Evolutionary conservation across 768 basidiomycete species (phyloP).

Genomic region (Piloderma croceum): DNA sequence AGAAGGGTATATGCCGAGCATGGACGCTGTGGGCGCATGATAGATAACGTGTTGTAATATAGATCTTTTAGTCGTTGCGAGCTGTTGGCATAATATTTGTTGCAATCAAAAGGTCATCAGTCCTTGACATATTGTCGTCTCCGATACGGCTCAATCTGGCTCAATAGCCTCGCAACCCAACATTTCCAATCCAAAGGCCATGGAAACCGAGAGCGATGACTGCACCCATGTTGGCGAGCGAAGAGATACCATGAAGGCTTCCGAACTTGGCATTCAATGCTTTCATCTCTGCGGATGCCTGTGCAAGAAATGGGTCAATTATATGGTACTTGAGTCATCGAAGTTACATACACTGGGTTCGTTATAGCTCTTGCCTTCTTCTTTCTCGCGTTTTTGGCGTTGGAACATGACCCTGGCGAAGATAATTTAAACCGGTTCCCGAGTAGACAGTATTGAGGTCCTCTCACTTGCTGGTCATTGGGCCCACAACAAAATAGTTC

Average conservation of each 20-base stretch:
- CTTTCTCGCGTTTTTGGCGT: conserved; percentile 67
- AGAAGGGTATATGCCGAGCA: conserved; percentile 78
- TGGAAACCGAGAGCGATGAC: conserved; percentile 61
- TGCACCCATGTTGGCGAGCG: conserved; percentile 56
- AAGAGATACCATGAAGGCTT: conserved; percentile 62
- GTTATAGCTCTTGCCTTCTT: conserved; percentile 62
- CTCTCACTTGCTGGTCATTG: conserved; percentile 61
- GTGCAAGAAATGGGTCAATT: conserved; percentile 3
- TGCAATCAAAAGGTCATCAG: too few species aligned
- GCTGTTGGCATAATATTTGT: too few species aligned
- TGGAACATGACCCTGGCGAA: conserved; percentile 63
- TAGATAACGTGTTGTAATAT: conserved; percentile 17
- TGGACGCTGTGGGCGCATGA: conserved; percentile 76
- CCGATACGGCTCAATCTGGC: conserved; percentile 1
- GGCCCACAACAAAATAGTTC: conserved; percentile 70
- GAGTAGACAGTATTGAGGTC: not conserved
- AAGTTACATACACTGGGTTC: conserved; percentile 52
- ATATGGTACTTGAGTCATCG: conserved; percentile 1
- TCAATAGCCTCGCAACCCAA: conserved; percentile 41
- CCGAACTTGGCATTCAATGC: conserved; percentile 62
- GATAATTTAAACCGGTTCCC: not conserved
- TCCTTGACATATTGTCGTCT: too few species aligned
- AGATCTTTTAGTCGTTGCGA: conserved; percentile 3
- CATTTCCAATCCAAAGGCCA: conserved; percentile 64
- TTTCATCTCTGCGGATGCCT: conserved; percentile 70